phyloP scores from a whole-genome alignment of 1,284 basidiomycete genomes.

The Austroboletus rostrupii region DNA sequence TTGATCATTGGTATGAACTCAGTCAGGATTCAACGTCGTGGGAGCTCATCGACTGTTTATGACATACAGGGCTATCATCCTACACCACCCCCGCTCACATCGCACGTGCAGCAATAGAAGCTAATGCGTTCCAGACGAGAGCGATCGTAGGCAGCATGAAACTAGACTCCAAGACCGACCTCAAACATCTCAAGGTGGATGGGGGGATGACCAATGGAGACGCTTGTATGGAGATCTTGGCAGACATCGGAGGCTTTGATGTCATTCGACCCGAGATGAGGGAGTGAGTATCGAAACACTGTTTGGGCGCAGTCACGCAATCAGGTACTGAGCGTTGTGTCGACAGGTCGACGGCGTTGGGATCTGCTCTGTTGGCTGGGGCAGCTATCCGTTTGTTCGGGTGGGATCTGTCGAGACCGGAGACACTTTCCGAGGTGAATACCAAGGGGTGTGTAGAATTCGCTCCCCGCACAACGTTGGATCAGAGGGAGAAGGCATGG shows the following conservation, averaged over 20 bases:
- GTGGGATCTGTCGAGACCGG: slow-evolving; percentile 88
- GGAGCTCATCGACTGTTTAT: background rate
- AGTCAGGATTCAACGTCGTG: background rate
- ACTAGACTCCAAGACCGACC: slow-evolving; percentile 70
- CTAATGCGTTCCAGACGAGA: slow-evolving; percentile 86
- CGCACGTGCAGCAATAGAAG: slow-evolving; percentile 90
- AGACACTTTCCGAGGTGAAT: slow-evolving; percentile 88
- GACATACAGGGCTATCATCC: slow-evolving; percentile 66
- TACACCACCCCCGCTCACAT: slow-evolving; percentile 95
- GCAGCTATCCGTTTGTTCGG: slow-evolving; percentile 86
- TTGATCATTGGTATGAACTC: slow-evolving; percentile 67
- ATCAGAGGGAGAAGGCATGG: slow-evolving; percentile 62
- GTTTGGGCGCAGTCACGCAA: background rate
- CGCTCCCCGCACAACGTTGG: slow-evolving; percentile 52
- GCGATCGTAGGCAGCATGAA: slow-evolving; percentile 95
- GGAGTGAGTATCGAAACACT: slow-evolving; percentile 59
- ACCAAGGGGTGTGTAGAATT: slow-evolving; percentile 79
- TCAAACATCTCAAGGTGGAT: slow-evolving; percentile 87
- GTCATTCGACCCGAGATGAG: slow-evolving; percentile 94
- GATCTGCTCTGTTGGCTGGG: slow-evolving; percentile 94
- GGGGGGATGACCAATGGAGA: slow-evolving; percentile 94
- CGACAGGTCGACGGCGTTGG: slow-evolving; percentile 85
- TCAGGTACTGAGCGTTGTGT: slow-evolving; percentile 5
- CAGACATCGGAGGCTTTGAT: slow-evolving; percentile 89
- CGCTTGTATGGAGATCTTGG: slow-evolving; percentile 87